Conservation (phyloP, 2,329 filamentous ascomycete species). For the Blumeria hordei region DNA sequence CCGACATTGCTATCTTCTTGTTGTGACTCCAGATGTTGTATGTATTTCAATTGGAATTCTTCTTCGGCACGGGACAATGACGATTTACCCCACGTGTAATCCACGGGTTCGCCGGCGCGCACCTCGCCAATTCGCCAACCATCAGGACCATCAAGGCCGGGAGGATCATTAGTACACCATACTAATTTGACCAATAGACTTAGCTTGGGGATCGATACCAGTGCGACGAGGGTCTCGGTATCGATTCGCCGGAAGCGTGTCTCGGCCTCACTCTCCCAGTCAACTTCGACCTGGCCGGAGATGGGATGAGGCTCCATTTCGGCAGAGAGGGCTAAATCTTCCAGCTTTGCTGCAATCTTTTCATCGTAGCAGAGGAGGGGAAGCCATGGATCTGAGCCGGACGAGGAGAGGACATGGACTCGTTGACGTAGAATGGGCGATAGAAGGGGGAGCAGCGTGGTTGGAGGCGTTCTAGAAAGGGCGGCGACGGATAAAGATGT, state of each 20-base stretch:
- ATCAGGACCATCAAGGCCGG: slow-evolving; percentile 21
- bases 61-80: slow-evolving; percentile 35
- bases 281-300: slow-evolving; percentile 55
- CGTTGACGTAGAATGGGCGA: slow-evolving; percentile 42
- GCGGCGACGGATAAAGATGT: slow-evolving; percentile 34
- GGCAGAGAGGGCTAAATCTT: slow-evolving; percentile 35
- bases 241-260: slow-evolving; percentile 45
- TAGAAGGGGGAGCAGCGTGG: slow-evolving; percentile 31
- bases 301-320: slow-evolving; percentile 57
- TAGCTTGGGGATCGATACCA: slow-evolving; percentile 36
- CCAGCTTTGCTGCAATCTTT: slow-evolving; percentile 27
- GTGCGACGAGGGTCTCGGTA: slow-evolving; percentile 47
- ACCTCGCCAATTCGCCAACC: slow-evolving; percentile 56
- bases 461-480: slow-evolving; percentile 30
- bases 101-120: slow-evolving; percentile 28
- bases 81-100: slow-evolving; percentile 24
- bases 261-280: slow-evolving; percentile 39
- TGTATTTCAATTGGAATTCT: neutral
- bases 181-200: slow-evolving; percentile 40
- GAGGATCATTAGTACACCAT: slow-evolving; percentile 33
- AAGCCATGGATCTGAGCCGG: slow-evolving; percentile 44
- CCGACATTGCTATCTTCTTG: neutral
- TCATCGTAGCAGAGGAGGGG: slow-evolving; percentile 43
- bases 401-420: slow-evolving; percentile 37
- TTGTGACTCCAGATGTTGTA: neutral